A percentile compares a stretch with the other conserved stretches of the same genome.
Evolutionary conservation across 306 rosid genomes (phyloP).

Genomic region (Castanea mollissima): DNA sequence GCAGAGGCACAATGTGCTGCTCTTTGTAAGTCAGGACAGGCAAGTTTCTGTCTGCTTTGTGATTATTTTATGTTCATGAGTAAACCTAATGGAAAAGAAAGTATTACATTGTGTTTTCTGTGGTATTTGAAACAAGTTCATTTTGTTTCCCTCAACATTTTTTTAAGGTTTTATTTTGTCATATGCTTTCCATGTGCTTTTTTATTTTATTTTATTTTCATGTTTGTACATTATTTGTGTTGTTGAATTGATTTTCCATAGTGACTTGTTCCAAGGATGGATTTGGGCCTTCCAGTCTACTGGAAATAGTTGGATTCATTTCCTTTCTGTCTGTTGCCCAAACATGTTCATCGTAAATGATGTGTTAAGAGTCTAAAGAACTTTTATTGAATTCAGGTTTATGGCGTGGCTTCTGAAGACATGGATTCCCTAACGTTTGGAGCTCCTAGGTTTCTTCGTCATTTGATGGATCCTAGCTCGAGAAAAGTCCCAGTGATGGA

Average conservation of each 20-base stretch:
- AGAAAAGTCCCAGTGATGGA: slow-evolving; percentile 97
- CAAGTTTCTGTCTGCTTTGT: slow-evolving; percentile 37
- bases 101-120: neutral
- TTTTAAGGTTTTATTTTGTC: neutral
- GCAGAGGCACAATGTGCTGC: slow-evolving; percentile 99
- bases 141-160: neutral
- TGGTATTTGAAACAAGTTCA: neutral
- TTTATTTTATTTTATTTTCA: neutral
- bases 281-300: slow-evolving; percentile 1
- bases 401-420: slow-evolving; percentile 97
- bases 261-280: slow-evolving; percentile 19
- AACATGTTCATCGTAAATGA: neutral
- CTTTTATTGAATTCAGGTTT: slow-evolving; percentile 51
- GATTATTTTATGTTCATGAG: slow-evolving; percentile 10
- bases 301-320: neutral
- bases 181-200: neutral
- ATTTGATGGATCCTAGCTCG: slow-evolving; percentile 98
- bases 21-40: slow-evolving; percentile 91
- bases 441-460: slow-evolving; percentile 91
- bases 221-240: neutral
- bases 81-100: neutral
- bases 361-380: slow-evolving; percentile 7
- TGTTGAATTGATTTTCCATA: neutral
- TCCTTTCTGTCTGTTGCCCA: neutral
- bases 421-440: slow-evolving; percentile 98